Evolutionary conservation across 1,284 basidiomycete species (phyloP), one percentile per base, ranked within the genome.

Genomic region (Irpex rosettiformis): DNA sequence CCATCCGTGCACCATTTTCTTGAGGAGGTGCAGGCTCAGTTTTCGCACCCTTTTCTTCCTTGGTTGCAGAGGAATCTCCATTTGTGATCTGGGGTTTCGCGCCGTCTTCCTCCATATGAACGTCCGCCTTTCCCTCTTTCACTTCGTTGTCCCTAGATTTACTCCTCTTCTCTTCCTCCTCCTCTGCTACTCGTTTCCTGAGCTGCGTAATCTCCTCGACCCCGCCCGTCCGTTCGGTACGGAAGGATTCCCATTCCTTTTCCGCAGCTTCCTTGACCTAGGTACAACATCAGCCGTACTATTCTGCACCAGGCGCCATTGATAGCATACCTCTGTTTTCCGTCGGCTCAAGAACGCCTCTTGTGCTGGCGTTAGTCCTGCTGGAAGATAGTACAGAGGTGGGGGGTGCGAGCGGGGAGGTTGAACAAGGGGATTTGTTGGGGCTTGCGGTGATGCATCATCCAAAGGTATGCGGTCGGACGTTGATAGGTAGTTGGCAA

Each of bases 401-500:
- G 90, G 86, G 18, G 88, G 88, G 61, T 90, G 86, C 24, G 84
- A 77, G 57, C 86, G 80, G 25, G 80, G 79, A 2, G 80, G 79
- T n/a, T 76, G 75, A 24, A 77, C 73, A 42, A 85, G 76, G 18
- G 80, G 75, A 59, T 79, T 78, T 42, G 72, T 65, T 40, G 75
- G 68, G 49, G 73, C 56, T 62, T 69, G 61, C 49, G 61, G 54
- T 47, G 61, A 58, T 30, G 66, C 47, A 58, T 72, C 71, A 24
- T 70, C 67, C 24, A 77, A 67, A 40, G 81, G 79, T 57, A 91
- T 84, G 57, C 73, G 72, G 72, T 92, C 90, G 62, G 87, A 85
- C 37, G 90, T 92, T 62, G 82, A 74, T 58, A 92, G 75, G 76
- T 89, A 93, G 70, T 89, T 86, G 60, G 88, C 80, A 49, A 92